These are phyloP conservation scores for Polytrichum commune DNA, from an alignment of 225 moss, liverwort and hornwort genomes.

Conservation along the genomic window DNA sequence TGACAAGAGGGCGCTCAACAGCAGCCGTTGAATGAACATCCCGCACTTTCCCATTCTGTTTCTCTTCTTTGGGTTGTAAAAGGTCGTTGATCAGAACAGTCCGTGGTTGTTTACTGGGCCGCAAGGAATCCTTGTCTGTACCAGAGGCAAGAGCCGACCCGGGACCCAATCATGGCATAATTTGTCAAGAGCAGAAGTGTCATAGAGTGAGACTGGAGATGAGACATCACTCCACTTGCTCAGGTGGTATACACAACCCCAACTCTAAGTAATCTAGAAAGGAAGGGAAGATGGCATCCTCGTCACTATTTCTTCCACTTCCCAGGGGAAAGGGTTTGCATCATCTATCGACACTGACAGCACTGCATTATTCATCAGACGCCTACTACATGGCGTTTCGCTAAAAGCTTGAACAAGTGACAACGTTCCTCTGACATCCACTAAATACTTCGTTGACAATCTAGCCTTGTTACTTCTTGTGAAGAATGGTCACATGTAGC, in stretches of 20 bases:
- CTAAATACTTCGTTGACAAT: too few species aligned
- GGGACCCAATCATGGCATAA: constrained; percentile 70
- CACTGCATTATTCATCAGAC: too few species aligned
- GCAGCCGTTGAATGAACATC: constrained; percentile 53
- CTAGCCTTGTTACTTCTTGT: background rate
- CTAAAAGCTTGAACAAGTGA: too few species aligned
- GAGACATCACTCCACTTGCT: constrained; percentile 38
- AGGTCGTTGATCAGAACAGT: constrained; percentile 71
- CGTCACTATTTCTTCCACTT: background rate
- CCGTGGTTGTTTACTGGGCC: constrained; percentile 99
- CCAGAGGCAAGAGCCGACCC: constrained; percentile 88
- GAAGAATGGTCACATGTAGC: constrained; percentile 1
- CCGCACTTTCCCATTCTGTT: constrained; percentile 92
- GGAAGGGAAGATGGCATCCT: constrained; percentile 1
- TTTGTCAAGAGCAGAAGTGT: constrained; percentile 64
- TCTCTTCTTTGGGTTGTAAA: constrained; percentile 89
- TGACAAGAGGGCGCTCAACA: constrained; percentile 62
- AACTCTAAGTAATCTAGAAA: background rate
- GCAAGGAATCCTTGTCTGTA: constrained; percentile 99
- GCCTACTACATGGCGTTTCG: too few species aligned
- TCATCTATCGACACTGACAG: background rate
- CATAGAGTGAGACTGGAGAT: constrained; percentile 43
- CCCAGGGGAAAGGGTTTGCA: background rate
- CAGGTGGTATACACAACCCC: constrained; percentile 25
- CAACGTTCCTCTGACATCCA: too few species aligned